These are phyloP conservation scores for Cichorium intybus DNA, from an alignment of 140 eudicot genomes.

Conservation along the genomic window DNA sequence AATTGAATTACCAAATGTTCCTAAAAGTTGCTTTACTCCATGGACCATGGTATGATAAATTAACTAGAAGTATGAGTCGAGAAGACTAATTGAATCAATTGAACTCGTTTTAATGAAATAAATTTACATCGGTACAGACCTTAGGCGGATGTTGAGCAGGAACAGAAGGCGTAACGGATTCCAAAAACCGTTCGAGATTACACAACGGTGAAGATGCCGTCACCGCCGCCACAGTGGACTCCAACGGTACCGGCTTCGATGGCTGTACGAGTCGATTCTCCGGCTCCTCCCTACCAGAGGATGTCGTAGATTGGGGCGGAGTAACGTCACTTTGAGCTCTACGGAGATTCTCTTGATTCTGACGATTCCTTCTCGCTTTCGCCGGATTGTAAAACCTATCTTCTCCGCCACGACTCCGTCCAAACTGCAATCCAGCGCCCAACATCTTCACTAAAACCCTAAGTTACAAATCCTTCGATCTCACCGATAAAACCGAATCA, in stretches of 20 bases:
- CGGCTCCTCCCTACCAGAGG: slow-evolving; percentile 16
- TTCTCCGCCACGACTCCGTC: slow-evolving; percentile 63
- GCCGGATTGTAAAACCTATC: slow-evolving; percentile 82
- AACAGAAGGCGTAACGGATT: slow-evolving; percentile 60
- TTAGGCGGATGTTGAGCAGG: slow-evolving; percentile 61
- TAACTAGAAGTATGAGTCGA: neutral
- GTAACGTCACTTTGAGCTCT: slow-evolving; percentile 52
- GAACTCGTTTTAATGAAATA: neutral
- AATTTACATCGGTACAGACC: slow-evolving; percentile 33
- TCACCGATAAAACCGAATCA: neutral
- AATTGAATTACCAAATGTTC: neutral
- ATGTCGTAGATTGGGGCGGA: slow-evolving; percentile 21
- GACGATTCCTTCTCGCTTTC: slow-evolving; percentile 46
- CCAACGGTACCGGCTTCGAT: slow-evolving; percentile 17
- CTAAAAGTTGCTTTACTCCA: slow-evolving; percentile 1
- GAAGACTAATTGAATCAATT: slow-evolving; percentile 2
- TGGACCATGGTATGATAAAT: neutral
- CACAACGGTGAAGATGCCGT: slow-evolving; percentile 37
- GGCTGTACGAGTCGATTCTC: slow-evolving; percentile 21
- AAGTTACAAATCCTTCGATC: neutral
- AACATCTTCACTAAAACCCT: slow-evolving; percentile 46
- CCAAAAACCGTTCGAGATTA: slow-evolving; percentile 63
- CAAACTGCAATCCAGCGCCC: slow-evolving; percentile 80
- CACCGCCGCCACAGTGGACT: slow-evolving; percentile 24
- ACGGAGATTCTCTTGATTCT: slow-evolving; percentile 42